Base-by-base conservation (phyloP, 176 grass and related monocot genomes). In the Rhynchospora pubera region DNA sequence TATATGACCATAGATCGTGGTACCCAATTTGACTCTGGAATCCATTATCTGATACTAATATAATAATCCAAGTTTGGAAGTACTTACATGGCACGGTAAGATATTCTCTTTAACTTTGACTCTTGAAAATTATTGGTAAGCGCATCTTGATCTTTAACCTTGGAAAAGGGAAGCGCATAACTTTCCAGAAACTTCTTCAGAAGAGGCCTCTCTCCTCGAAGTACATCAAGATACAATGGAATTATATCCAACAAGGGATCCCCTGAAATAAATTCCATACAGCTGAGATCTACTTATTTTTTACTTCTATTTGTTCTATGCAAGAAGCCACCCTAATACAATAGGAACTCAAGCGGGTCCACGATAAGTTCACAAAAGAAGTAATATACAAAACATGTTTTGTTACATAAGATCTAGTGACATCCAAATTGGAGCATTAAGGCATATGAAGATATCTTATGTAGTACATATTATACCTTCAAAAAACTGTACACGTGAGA, bases 181-280 rank as follows among this genome's bases (percentile, higher is more conserved):
- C 83, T 91, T 85, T 71, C 65, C 50, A 99, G 77, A 81, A 95
- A 90, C 11, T 90, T 85, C 87, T 86, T 87, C 42, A 99, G 89
- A 77, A 99, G 87, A 81, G 61, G 84, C 19, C 16, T 77, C 70
- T 99, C 91, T 86, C 96, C 91, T 48, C 87, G 89, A 57, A 99
- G 92, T 88, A 95, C 83, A 91, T 99, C 96, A 47, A 99, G 68
- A 62, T 95, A 91, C 83, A 99, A 83, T 0, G 96, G 96, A 91
- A 99, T 99, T 57, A 99, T 65, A 79, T 99, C 96, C 18, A 82
- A 95, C 53, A 99, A 76, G 65, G 92, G 91, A 90, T 99, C 92
- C 39, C 96, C 96, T 99, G 84, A 32, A 89, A 47, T 67, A 77
- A 23, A 12, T 55, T 24, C 47, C 55, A 30, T 11, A 76, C 46